Base-by-base conservation (phyloP, 2,329 filamentous ascomycete species). In the Aspergillus amoenus region DNA sequence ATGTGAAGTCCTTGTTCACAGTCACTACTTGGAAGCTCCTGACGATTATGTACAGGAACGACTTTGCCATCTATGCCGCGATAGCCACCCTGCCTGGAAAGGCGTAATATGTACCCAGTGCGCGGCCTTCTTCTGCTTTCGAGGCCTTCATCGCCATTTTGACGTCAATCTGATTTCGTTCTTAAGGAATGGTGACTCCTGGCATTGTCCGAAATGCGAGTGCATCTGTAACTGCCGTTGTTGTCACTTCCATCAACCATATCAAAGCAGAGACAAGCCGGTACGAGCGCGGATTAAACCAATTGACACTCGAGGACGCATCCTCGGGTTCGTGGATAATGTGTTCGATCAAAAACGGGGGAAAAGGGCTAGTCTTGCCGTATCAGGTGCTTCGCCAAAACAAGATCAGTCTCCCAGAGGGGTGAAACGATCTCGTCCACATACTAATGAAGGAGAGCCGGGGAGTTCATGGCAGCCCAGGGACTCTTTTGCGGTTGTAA, bases 321-420 rank as follows among this genome's bases (percentile, higher is more conserved):
- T 67, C 17, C 65, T 69, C 61, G 72, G 72, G 3, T 73, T 74
- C 62, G 68, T 69, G 6, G 72, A 74, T 53, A 74, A 74, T 59
- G 71, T 74, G 3, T 73, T 73, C 58, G 70, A 73, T 56, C 70
- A 73, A 52, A 72, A 69, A 59, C 61, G 70, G 56, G 70, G 68
- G 12, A 63, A 59, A 37, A 58, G 52, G 50, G 57, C 60, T 18
- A 57, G 55, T 15, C 17, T 55, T 18, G 39, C 53, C 34, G 39
- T 42, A 18, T 55, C 47, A 17, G 52, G 30, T 17, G 45, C 21
- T 39, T 64, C 51, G 5, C 43, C 55, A n/a, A 55, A 50, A 22
- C 32, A 27, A 15, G 24, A 32, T 12, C 12, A 48, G 9, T 27
- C 49, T 15, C 41, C 42, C 5, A 54, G 53, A 12, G 59, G 50